Conservation (phyloP, 2,329 filamentous ascomycete genomes). For the Colletotrichum spaethianum region DNA sequence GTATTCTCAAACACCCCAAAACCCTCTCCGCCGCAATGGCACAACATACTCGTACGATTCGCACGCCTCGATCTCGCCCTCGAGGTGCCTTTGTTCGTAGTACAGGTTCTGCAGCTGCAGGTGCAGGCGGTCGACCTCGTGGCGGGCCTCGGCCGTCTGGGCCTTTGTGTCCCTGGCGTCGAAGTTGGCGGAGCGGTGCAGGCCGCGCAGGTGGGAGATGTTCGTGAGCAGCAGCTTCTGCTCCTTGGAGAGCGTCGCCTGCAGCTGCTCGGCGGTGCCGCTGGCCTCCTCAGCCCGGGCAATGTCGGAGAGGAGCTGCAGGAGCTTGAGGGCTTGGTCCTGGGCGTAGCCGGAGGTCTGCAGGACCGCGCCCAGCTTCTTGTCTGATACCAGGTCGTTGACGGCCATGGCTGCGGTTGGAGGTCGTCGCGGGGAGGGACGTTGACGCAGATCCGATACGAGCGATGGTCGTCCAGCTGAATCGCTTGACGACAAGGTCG, state of each 20-base stretch:
- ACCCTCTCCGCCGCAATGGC: neutral
- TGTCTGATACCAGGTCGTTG: constrained; percentile 57
- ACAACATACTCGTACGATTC: constrained; percentile 85
- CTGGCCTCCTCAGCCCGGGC: constrained; percentile 59
- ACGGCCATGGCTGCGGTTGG: constrained; percentile 50
- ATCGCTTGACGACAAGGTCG: neutral
- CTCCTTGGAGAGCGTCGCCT: constrained; percentile 76
- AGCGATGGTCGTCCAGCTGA: neutral
- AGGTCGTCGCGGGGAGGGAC: neutral
- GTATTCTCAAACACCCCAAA: constrained; percentile 36
- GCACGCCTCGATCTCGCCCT: constrained; percentile 91
- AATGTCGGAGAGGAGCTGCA: constrained; percentile 64
- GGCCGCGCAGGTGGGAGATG: constrained; percentile 83
- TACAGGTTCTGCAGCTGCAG: constrained; percentile 95
- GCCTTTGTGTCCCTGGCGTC: constrained; percentile 88
- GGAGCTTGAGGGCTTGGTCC: constrained; percentile 77
- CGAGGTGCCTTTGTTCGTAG: constrained; percentile 93
- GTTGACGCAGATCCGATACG: neutral
- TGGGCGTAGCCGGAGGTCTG: constrained; percentile 81
- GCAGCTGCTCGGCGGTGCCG: constrained; percentile 61
- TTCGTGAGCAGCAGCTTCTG: constrained; percentile 87
- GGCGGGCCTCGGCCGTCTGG: constrained; percentile 86
- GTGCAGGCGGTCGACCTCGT: constrained; percentile 92
- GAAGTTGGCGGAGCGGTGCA: constrained; percentile 87
- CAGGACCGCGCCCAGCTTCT: constrained; percentile 76